phyloP scores from a whole-genome alignment of 1,139 yeast genomes.

The Taphrina sp. region DNA sequence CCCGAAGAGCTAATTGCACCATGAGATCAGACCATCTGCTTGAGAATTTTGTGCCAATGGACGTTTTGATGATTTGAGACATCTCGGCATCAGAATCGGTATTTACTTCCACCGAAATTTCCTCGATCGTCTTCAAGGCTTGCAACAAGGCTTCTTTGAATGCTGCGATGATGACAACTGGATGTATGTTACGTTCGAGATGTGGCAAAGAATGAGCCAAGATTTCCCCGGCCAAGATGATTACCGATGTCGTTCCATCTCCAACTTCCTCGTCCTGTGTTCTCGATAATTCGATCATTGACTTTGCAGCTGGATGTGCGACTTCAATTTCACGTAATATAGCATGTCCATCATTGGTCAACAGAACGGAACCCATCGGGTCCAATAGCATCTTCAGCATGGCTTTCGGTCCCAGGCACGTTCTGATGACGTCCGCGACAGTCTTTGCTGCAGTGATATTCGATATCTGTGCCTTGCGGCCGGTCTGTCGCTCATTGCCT shows the following conservation, averaged over 20 bases:
- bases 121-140: slow-evolving; percentile 83
- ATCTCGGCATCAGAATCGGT: slow-evolving; percentile 78
- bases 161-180: slow-evolving; percentile 92
- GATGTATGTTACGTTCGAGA: slow-evolving; percentile 89
- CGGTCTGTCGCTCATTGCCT: slow-evolving; percentile 78
- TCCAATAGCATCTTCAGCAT: slow-evolving; percentile 97
- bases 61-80: slow-evolving; percentile 80
- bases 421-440: slow-evolving; percentile 59
- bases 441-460: slow-evolving; percentile 99
- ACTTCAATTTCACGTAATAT: slow-evolving; percentile 85
- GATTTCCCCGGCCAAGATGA: slow-evolving; percentile 88
- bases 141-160: slow-evolving; percentile 86
- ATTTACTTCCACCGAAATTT: slow-evolving; percentile 82
- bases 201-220: slow-evolving; percentile 93
- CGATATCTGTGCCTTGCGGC: slow-evolving; percentile 94
- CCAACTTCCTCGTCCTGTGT: slow-evolving; percentile 87
- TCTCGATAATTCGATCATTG: slow-evolving; percentile 94
- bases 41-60: slow-evolving; percentile 94
- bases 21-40: slow-evolving; percentile 87
- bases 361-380: slow-evolving; percentile 92
- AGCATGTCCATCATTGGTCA: slow-evolving; percentile 98
- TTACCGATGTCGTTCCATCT: slow-evolving; percentile 38
- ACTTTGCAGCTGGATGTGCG: slow-evolving; percentile 97
- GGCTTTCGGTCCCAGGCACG: slow-evolving; percentile 99
- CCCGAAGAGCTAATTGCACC: slow-evolving; percentile 84